These are phyloP conservation scores for Vigna nakashimae DNA, from an alignment of 306 rosid species.

Conservation along the genomic window DNA sequence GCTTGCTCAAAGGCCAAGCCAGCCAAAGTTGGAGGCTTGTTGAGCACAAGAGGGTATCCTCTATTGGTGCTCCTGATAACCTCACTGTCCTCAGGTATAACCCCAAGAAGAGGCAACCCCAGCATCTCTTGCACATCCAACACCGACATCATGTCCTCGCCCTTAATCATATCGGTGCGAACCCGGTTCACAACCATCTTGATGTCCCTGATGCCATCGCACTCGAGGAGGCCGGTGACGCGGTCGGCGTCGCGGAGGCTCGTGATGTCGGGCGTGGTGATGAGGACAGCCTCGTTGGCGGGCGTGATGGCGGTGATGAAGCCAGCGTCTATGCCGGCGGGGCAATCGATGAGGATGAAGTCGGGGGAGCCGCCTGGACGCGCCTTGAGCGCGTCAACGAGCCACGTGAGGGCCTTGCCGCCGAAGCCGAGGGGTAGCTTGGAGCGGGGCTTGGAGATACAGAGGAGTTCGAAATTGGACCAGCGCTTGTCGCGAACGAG, in stretches of 20 bases:
- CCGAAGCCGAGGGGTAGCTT: constrained; percentile 92
- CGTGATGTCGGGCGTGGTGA: constrained; percentile 94
- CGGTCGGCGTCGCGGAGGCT: constrained; percentile 91
- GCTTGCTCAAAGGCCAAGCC: constrained; percentile 98
- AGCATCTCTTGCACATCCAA: constrained; percentile 96
- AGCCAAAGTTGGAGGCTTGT: constrained; percentile 94
- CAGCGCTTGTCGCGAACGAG: constrained; percentile 92
- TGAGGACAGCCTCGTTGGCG: constrained; percentile 89
- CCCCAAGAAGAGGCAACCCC: constrained; percentile 87
- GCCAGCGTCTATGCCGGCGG: constrained; percentile 97
- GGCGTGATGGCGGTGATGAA: constrained; percentile 97
- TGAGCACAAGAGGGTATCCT: constrained; percentile 88
- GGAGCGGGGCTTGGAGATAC: constrained; percentile 92
- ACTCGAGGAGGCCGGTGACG: constrained; percentile 87
- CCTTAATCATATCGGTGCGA: constrained; percentile 92
- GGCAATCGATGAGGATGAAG: constrained; percentile 89
- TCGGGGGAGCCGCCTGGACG: constrained; percentile 76
- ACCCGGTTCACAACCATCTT: constrained; percentile 98
- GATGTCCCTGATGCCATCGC: constrained; percentile 94
- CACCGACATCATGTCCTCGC: constrained; percentile 99
- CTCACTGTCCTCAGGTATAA: constrained; percentile 89
- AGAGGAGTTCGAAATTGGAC: constrained; percentile 93
- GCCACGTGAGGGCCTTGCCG: constrained; percentile 90
- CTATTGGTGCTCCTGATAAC: constrained; percentile 93
- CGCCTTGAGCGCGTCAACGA: constrained; percentile 84